Conservation (phyloP, 1,284 basidiomycete species). For the Ceratobasidium sp. region DNA sequence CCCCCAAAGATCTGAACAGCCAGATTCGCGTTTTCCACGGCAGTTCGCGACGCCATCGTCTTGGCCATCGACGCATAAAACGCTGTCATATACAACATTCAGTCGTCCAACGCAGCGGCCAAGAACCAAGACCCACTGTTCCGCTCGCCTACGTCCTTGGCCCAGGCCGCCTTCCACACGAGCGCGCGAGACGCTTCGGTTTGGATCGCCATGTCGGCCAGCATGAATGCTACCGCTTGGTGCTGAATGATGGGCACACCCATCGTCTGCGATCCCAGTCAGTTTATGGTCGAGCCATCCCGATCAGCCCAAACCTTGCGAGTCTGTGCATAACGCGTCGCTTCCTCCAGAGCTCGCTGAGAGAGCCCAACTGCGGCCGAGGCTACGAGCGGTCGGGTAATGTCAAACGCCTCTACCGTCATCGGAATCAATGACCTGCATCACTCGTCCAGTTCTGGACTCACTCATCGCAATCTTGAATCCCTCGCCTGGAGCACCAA, state of each 20-base stretch:
- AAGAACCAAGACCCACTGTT: slow-evolving; percentile 51
- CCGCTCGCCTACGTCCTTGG: slow-evolving; percentile 57
- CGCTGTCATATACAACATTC: slow-evolving; percentile 46
- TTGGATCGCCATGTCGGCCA: slow-evolving; percentile 63
- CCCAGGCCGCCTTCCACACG: slow-evolving; percentile 58
- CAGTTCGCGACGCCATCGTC: slow-evolving; percentile 54
- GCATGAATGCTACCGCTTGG: slow-evolving; percentile 60
- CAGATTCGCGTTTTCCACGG: slow-evolving; percentile 56
- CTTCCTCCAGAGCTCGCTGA: slow-evolving; percentile 59
- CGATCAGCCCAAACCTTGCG: slow-evolving; percentile 49
- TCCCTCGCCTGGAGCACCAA: slow-evolving; percentile 59
- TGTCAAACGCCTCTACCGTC: slow-evolving; percentile 61
- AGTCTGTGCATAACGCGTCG: slow-evolving; percentile 59
- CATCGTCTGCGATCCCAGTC: slow-evolving; percentile 54
- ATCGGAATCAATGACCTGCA: slow-evolving; percentile 40
- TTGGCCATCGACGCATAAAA: slow-evolving; percentile 63
- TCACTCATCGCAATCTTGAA: slow-evolving; percentile 54
- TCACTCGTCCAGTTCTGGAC: neutral
- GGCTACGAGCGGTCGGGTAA: slow-evolving; percentile 57
- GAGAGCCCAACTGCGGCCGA: slow-evolving; percentile 60
- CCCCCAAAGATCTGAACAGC: slow-evolving; percentile 58
- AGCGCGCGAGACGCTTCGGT: slow-evolving; percentile 56
- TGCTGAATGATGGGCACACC: slow-evolving; percentile 61
- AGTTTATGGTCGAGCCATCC: neutral
- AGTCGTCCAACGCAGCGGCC: neutral